These are phyloP conservation scores for Hypoxylon fuscum DNA, from an alignment of 495 filamentous ascomycete genomes.

Conservation along the genomic window DNA sequence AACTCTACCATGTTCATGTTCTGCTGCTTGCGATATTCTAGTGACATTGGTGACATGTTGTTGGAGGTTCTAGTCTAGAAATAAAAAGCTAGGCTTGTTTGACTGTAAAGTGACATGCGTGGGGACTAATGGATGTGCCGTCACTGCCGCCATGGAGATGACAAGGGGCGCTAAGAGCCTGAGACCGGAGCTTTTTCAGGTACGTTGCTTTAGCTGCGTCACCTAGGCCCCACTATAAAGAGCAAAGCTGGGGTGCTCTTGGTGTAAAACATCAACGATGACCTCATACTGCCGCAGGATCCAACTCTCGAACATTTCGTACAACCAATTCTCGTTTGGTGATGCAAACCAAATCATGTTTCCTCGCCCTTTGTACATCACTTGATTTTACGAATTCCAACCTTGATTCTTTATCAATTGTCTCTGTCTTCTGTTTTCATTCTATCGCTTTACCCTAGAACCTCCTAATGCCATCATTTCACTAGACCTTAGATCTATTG, in stretches of 20 bases:
- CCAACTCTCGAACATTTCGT: constrained; percentile 9
- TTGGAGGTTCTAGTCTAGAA: too few relatives aligned
- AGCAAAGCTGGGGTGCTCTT: constrained; percentile 13
- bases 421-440: too few relatives aligned
- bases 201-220: constrained; percentile 26
- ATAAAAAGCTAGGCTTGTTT: too few relatives aligned
- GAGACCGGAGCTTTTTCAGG: constrained; percentile 26
- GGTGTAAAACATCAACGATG: constrained; percentile 19
- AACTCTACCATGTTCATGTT: too few relatives aligned
- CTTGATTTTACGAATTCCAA: constrained; percentile 8
- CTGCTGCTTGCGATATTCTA: too few relatives aligned
- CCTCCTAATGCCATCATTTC: not conserved
- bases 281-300: constrained; percentile 25
- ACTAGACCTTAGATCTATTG: not conserved
- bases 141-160: constrained; percentile 1
- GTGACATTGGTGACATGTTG: too few relatives aligned
- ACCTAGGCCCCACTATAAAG: constrained; percentile 25
- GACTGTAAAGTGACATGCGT: too few relatives aligned
- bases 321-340: constrained; percentile 24
- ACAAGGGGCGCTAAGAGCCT: not conserved
- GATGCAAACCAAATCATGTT: constrained; percentile 33
- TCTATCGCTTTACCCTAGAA: not conserved
- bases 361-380: constrained; percentile 5
- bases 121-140: constrained; percentile 5
- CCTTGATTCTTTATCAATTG: too few relatives aligned